Evolutionary conservation across 2,329 filamentous ascomycete species (phyloP).

Genomic region (Aspergillus sp.): DNA sequence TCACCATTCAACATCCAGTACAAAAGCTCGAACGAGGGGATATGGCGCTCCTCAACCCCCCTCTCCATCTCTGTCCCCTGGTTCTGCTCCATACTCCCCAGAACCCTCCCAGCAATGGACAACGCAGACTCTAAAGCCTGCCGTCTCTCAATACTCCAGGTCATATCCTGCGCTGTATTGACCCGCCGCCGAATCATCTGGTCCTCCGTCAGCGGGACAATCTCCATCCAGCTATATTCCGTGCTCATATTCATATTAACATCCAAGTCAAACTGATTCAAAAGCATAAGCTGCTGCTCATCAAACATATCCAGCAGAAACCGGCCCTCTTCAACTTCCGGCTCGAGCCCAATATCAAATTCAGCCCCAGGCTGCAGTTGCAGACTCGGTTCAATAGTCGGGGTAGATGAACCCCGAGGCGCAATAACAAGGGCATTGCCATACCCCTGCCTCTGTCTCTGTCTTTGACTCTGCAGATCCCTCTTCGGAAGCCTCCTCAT

Average conservation of each 20-base stretch:
- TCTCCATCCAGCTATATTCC: slow-evolving; percentile 8
- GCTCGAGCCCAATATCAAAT: too few relatives aligned
- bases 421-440: background rate
- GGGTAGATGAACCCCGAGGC: too few relatives aligned
- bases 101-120: slow-evolving; percentile 9
- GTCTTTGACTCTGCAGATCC: background rate
- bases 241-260: background rate
- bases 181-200: slow-evolving; percentile 16
- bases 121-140: slow-evolving; percentile 18
- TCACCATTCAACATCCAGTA: slow-evolving; percentile 23
- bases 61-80: background rate
- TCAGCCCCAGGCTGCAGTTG: too few relatives aligned
- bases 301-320: background rate
- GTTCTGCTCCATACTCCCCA: slow-evolving; percentile 2
- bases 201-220: slow-evolving; percentile 17
- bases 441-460: background rate
- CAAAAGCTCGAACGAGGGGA: slow-evolving; percentile 18
- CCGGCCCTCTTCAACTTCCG: background rate
- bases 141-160: slow-evolving; percentile 3
- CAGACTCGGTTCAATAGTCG: too few relatives aligned
- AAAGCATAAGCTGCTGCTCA: background rate
- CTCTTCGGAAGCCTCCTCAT: slow-evolving; percentile 1
- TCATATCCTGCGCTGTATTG: slow-evolving; percentile 6
- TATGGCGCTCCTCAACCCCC: background rate
- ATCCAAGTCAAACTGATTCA: background rate